phyloP scores from a whole-genome alignment of 129 eudicot species.

The Centrapalus pauciflorus region DNA sequence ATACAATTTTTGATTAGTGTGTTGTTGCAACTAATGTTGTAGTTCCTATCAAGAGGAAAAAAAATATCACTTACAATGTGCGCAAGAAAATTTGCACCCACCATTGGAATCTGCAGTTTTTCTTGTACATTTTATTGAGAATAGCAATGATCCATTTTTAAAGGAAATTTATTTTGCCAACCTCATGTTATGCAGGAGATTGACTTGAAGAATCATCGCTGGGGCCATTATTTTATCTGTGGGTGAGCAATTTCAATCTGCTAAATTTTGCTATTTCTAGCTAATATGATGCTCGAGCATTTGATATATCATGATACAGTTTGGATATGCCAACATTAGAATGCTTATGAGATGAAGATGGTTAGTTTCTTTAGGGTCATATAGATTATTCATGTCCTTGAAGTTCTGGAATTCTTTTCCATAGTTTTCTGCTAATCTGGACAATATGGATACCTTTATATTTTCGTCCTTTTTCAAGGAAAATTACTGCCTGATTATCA shows the following conservation, averaged over 20 bases:
- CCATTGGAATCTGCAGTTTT: background rate
- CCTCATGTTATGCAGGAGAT: conserved; percentile 55
- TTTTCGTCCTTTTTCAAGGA: background rate
- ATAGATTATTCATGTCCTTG: too few species aligned
- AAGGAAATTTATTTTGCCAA: background rate
- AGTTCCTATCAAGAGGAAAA: background rate
- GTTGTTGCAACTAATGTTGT: background rate
- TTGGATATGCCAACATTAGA: background rate
- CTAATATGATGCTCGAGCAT: background rate
- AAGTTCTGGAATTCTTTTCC: background rate
- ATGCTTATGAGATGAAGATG: background rate
- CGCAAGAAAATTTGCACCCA: background rate
- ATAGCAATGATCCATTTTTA: background rate
- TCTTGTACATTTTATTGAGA: background rate
- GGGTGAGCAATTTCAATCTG: conserved; percentile 53
- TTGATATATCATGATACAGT: background rate
- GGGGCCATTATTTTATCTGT: conserved; percentile 99
- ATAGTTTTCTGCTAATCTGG: background rate
- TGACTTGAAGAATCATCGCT: conserved; percentile 83
- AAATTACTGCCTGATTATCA: background rate
- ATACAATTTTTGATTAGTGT: background rate
- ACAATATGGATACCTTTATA: background rate
- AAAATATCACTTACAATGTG: background rate
- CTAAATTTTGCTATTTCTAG: background rate
- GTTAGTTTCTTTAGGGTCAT: background rate